Evolutionary conservation across 2,329 filamentous ascomycete species (phyloP), one percentile per base, ranked within the genome.

Genomic region (Aspergillus nomiae): DNA sequence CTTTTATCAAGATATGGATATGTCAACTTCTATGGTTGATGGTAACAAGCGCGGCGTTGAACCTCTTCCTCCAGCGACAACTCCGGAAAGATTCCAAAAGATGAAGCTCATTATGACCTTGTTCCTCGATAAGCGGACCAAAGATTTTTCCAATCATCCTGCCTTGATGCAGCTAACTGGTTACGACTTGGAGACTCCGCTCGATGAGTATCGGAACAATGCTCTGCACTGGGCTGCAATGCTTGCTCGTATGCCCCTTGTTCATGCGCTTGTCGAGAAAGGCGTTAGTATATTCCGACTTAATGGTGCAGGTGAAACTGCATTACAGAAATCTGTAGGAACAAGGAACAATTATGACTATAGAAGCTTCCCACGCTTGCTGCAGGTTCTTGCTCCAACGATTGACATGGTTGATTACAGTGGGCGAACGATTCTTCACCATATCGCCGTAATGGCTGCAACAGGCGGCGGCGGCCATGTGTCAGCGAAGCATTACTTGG

Each of bases 221-320:
- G 94, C 94, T 3, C 83, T 99, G 46, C 94, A 98, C 74, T 99
- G 95, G 95, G 95, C 95, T 2, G 93, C 95, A 6, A 97, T 95
- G 5, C 84, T 99, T 54, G 93, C 93, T 3, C 90, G 94, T 19
- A 90, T 96, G 75, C 87, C 91, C 1, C 84, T 99, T 7, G 83
- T 98, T 61, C 89, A 91, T 59, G 86, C 94, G 0, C 84, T 99
- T 12, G 91, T 98, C 60, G 85, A 88, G 6, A 90, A 90, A 54
- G 95, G 95, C 1, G 94, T 94, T 1, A 96, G 90, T 69, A 92
- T 96, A 54, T 92, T 90, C 74, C 87, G 95, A 34, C 90, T 96
- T 1, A 99, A 98, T 72, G 89, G 89, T 28, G 90, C 90, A 1
- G 95, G 95, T 16, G 94, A 98, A 77, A 97, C 94, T 0, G 92